phyloP scores from a whole-genome alignment of 73 alveolate genomes.

The Paraurostyla sp. region DNA sequence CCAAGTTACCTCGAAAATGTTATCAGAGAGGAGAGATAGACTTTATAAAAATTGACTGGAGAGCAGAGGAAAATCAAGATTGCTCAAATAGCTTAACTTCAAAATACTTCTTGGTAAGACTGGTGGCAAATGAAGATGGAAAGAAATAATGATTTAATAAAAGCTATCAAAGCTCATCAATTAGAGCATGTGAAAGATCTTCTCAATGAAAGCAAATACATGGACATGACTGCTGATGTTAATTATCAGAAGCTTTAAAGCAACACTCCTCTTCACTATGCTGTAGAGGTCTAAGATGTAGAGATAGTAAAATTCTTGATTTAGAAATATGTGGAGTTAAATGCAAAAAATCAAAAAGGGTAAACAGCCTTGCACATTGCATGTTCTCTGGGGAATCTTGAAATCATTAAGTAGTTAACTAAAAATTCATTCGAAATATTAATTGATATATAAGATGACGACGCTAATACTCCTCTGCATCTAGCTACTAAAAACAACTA shows the following conservation, averaged over 20 bases:
- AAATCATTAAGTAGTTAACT: background rate
- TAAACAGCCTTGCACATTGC: conserved; percentile 52
- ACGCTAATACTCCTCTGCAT: conserved; percentile 43
- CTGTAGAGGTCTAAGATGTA: conserved; percentile 2
- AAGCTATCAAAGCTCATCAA: background rate
- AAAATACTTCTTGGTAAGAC: conserved; percentile 53
- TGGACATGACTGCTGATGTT: conserved; percentile 51
- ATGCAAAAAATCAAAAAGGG: conserved; percentile 14
- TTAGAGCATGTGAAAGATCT: conserved; percentile 14
- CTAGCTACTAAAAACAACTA: background rate
- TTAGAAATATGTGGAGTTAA: conserved; percentile 17
- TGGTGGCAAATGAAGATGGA: conserved; percentile 58
- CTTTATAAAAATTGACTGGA: background rate
- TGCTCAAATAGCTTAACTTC: background rate
- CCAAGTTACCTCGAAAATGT: background rate
- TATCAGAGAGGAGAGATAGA: conserved; percentile 1
- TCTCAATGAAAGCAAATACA: background rate
- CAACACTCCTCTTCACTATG: conserved; percentile 49
- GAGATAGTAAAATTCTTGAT: conserved; percentile 26
- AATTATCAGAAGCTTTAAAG: conserved; percentile 8
- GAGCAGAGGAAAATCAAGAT: conserved; percentile 14
- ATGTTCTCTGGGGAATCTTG: background rate
- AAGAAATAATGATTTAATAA: conserved; percentile 4
- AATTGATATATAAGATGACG: conserved; percentile 22
- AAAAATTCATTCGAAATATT: background rate